phyloP scores from a whole-genome alignment of 73 alveolate genomes.

The Stentor roeselii region DNA sequence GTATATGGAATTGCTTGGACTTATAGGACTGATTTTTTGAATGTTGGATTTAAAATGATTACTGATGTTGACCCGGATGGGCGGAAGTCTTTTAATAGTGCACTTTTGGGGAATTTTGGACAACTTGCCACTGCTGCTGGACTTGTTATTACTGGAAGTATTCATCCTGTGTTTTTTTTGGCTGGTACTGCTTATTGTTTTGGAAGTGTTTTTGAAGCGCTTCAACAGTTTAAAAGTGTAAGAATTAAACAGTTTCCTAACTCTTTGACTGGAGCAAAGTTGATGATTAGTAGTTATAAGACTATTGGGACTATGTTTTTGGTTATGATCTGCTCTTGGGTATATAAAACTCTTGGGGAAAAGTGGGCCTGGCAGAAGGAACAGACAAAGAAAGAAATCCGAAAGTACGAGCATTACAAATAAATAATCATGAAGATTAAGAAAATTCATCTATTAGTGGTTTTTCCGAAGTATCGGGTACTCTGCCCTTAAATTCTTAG shows the following conservation, averaged over 20 bases:
- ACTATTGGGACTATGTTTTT: neutral
- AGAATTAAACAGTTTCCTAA: neutral
- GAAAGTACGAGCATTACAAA: neutral
- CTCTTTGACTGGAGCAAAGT: neutral
- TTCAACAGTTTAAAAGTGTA: conserved; percentile 8
- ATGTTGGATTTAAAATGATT: conserved; percentile 82
- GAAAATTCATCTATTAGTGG: too few relatives aligned
- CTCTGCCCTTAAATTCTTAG: neutral
- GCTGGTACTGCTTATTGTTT: neutral
- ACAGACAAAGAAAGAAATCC: neutral
- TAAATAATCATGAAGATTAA: too few relatives aligned
- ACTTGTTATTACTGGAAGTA: conserved; percentile 42
- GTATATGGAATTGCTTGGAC: conserved; percentile 80
- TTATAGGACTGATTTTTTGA: conserved; percentile 64
- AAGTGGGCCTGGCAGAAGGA: neutral
- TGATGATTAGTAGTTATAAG: neutral
- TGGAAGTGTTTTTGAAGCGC: neutral
- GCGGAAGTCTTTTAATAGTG: conserved; percentile 30
- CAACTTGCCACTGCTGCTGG: conserved; percentile 35
- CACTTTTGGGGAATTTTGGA: conserved; percentile 20
- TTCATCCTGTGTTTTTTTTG: conserved; percentile 33
- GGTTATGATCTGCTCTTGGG: neutral
- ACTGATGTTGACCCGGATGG: conserved; percentile 54
- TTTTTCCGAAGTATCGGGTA: neutral
- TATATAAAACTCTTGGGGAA: neutral